These are phyloP conservation scores for Podaxis mareebaensis DNA, from an alignment of 768 basidiomycete species.

Conservation along the genomic window DNA sequence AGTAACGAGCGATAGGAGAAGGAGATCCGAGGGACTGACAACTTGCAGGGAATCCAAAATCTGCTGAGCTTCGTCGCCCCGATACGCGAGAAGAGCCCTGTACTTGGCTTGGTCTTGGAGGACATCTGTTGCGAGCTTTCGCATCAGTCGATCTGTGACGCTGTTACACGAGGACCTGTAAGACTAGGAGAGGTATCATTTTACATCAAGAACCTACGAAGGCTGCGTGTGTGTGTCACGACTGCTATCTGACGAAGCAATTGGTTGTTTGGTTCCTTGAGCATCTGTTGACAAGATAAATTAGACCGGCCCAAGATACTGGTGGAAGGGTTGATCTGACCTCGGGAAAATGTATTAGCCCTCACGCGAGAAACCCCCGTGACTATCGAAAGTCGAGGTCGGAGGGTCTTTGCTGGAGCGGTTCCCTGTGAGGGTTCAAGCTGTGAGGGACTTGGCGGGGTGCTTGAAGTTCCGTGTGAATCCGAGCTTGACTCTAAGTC, in stretches of 20 bases:
- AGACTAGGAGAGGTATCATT: background rate
- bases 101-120: constrained; percentile 12
- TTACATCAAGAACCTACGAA: background rate
- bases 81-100: constrained; percentile 5
- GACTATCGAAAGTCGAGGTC: constrained; percentile 10
- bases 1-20: background rate
- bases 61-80: constrained; percentile 15
- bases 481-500: constrained; percentile 3
- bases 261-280: background rate
- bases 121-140: constrained; percentile 5
- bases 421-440: background rate
- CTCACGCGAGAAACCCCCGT: constrained; percentile 1
- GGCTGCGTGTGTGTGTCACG: background rate
- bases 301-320: background rate
- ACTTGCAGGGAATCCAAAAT: constrained; percentile 17
- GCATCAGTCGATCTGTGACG: background rate
- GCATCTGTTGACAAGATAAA: background rate
- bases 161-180: background rate
- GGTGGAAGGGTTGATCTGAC: background rate
- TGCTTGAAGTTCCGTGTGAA: background rate
- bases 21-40: constrained; percentile 1
- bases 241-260: background rate
- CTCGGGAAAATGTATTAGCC: background rate
- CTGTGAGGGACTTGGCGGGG: background rate
- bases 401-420: background rate